Conservation (phyloP, 2,329 filamentous ascomycete genomes). For the Zarea fungicola region DNA sequence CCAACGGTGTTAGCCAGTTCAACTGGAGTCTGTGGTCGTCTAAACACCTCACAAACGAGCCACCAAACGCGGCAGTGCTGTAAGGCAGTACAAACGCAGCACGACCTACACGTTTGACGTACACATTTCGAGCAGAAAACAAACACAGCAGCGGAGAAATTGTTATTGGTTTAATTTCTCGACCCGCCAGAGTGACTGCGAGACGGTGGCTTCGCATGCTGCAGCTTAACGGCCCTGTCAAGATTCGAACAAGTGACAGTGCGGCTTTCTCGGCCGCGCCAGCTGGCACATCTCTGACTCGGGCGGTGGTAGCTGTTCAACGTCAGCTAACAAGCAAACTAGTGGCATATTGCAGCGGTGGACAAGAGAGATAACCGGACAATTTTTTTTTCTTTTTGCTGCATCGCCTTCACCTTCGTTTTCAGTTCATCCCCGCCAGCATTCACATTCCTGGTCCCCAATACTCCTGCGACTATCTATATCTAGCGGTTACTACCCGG, state of each 20-base stretch:
- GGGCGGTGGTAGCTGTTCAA: neutral
- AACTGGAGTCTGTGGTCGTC: neutral
- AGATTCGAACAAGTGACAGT: neutral
- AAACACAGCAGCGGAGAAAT: neutral
- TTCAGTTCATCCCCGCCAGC: neutral
- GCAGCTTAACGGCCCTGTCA: neutral
- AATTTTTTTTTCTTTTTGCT: neutral
- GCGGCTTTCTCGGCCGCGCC: neutral
- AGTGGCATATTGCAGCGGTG: neutral
- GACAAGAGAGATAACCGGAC: neutral
- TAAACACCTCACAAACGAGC: neutral
- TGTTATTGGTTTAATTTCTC: neutral
- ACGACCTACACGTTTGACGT: neutral
- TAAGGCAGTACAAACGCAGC: slow-evolving; percentile 1
- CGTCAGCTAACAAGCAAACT: neutral
- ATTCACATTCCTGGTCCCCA: neutral
- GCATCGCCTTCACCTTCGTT: neutral
- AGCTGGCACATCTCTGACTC: slow-evolving; percentile 2
- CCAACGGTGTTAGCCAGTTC: neutral
- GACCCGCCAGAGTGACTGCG: neutral
- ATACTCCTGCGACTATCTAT: neutral
- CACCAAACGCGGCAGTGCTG: neutral
- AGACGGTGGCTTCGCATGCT: neutral
- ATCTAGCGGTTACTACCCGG: neutral
- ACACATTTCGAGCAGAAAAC: neutral